Base-by-base conservation (phyloP, 352 stramenopile genomes). In the Pythium sp. region DNA sequence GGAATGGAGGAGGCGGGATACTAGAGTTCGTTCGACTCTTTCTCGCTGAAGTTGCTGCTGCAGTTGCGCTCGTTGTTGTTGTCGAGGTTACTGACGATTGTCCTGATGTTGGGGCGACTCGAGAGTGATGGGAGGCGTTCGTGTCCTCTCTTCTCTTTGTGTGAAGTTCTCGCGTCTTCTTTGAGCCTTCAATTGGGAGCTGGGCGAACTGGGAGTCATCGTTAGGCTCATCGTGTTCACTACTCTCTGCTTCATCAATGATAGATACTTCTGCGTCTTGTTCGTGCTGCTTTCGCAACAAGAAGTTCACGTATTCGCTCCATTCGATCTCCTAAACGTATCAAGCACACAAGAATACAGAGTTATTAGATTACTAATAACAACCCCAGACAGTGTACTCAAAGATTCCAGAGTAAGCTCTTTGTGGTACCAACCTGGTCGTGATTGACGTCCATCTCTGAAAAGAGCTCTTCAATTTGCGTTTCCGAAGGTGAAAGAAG, bases 281-380 rank as follows among this genome's bases (percentile, higher is more conserved):
- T 18, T 62, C 32, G 18, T 70, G 64, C 49, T 74, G 59, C 38
- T 71, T 73, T n/a, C 51, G 22, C 28, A 73, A 58, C 0, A 91
- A 62, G 57, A 87, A 89, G 12, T 64, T 65, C 18, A 91, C 66
- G 72, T 83, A 91, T 38, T 91, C 81, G n/a, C 62, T 30, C 83
- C 83, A 91, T 54, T 85, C 72, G 15, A 89, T 76, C 20, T 71
- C 66, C 78, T 88, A 1, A 36, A 11, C 3, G 6, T 36, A 7
- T 11, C 4, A 8, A 36, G 32, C 8, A 36, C 32, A 36, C 8
- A 36, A 7, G 32, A 36, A 9, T 36, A 4, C 32, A 11, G 6
- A 4, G 32, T 7, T 11, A 9, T 36, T 9, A 36, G 32, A 36
- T 36, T 36, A 9, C 32, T 36, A 36, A 36, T 36, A 1, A 36